Percentiles rank a stretch among this genome's conserved stretches.
These are phyloP conservation scores for Arctostaphylos glauca DNA, from an alignment of 148 eudicot species.

Conservation along the genomic window DNA sequence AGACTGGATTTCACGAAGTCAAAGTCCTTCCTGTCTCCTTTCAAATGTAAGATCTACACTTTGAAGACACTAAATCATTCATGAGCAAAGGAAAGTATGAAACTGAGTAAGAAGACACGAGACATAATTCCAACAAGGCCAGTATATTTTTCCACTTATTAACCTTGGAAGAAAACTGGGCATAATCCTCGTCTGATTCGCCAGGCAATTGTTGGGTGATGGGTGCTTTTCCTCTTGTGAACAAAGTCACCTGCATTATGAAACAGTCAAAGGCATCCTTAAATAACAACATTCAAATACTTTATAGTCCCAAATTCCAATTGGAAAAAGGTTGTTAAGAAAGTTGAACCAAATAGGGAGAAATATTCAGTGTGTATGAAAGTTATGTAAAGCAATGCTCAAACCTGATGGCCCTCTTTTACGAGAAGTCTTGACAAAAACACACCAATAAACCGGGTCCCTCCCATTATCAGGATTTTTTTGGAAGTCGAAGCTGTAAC, in stretches of 20 bases:
- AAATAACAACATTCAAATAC: neutral
- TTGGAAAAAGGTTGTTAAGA: neutral
- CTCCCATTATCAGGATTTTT: constrained; percentile 95
- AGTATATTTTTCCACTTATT: neutral
- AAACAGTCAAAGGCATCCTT: neutral
- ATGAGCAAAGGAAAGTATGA: neutral
- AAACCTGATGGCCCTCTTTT: constrained; percentile 92
- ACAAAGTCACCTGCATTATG: constrained; percentile 74
- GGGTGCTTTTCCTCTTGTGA: constrained; percentile 95
- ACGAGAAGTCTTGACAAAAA: constrained; percentile 86
- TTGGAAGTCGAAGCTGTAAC: constrained; percentile 77
- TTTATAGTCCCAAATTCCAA: neutral
- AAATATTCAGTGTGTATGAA: no score
- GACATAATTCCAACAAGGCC: constrained; percentile 4
- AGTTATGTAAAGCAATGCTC: neutral
- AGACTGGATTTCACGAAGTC: constrained; percentile 79
- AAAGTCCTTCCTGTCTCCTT: constrained; percentile 90
- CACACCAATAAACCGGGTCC: constrained; percentile 91
- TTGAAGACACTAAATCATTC: neutral
- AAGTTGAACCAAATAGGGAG: neutral
- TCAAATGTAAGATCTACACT: constrained; percentile 78
- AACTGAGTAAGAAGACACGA: neutral
- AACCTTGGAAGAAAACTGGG: constrained; percentile 83
- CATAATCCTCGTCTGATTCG: constrained; percentile 73
- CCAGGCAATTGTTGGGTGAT: constrained; percentile 82